phyloP scores from a whole-genome alignment of 306 rosid species.

The Cucurbita argyrosperma region DNA sequence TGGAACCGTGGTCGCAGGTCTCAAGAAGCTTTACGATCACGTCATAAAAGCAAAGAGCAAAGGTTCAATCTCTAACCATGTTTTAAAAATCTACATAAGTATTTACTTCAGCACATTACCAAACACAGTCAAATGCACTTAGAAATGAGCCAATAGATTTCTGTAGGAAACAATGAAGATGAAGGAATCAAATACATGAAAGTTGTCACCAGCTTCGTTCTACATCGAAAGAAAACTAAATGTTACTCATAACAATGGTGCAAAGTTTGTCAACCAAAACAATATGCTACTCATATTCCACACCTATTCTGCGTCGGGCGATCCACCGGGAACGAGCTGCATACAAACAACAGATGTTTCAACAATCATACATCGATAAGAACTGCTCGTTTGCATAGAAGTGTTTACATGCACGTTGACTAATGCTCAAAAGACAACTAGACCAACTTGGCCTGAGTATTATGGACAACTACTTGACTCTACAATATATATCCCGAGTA shows the following conservation, averaged over 20 bases:
- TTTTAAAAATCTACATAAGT: neutral
- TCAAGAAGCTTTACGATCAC: too few species aligned
- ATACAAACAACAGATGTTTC: neutral
- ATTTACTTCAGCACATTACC: neutral
- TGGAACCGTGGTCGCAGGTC: too few species aligned
- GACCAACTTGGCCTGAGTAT: neutral
- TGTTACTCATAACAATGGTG: neutral
- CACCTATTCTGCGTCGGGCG: neutral
- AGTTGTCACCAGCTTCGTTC: neutral
- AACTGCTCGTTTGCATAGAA: neutral
- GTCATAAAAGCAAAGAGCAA: too few species aligned
- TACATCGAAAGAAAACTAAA: neutral
- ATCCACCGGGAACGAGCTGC: slow-evolving; percentile 5
- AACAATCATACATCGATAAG: neutral
- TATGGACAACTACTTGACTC: neutral
- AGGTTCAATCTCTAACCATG: neutral
- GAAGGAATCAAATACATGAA: neutral
- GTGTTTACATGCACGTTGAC: neutral
- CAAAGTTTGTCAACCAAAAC: neutral
- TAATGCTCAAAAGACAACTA: neutral
- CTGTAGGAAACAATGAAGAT: neutral
- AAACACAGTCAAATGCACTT: neutral
- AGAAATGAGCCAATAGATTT: neutral
- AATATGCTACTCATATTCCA: neutral
- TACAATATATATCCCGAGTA: neutral